These are phyloP conservation scores for Davidsoniella neocaledoniae DNA, from an alignment of 2,329 filamentous ascomycete genomes.

Conservation along the genomic window DNA sequence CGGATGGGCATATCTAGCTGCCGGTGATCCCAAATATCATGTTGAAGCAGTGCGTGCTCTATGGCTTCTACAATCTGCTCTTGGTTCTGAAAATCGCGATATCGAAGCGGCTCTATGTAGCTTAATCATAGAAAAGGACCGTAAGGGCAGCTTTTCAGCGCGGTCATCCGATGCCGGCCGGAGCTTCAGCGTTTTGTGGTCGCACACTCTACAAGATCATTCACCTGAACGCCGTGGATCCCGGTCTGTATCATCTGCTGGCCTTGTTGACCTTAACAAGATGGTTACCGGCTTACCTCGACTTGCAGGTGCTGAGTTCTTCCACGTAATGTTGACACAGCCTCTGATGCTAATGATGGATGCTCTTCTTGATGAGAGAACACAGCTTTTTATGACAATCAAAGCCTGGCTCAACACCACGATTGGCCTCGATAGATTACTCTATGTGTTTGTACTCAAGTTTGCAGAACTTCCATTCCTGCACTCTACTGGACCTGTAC, in stretches of 20 bases:
- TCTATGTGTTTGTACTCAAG: constrained; percentile 42
- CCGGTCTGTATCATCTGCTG: constrained; percentile 17
- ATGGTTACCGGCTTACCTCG: constrained; percentile 22
- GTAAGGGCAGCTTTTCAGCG: constrained; percentile 28
- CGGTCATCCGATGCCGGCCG: constrained; percentile 44
- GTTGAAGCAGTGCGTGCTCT: constrained; percentile 78
- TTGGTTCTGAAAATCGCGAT: constrained; percentile 50
- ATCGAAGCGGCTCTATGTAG: constrained; percentile 64
- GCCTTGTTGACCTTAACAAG: constrained; percentile 8
- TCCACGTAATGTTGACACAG: constrained; percentile 58
- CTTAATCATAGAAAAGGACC: constrained; percentile 43
- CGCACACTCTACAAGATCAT: constrained; percentile 53
- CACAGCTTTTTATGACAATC: constrained; percentile 59
- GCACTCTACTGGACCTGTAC: constrained; percentile 12
- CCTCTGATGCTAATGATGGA: constrained; percentile 74
- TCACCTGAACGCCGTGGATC: constrained; percentile 34
- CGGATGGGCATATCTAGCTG: constrained; percentile 67
- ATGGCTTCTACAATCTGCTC: constrained; percentile 65
- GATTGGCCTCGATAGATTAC: constrained; percentile 46
- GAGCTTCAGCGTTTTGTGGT: constrained; percentile 64
- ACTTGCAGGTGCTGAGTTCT: constrained; percentile 41
- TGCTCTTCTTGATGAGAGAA: constrained; percentile 52
- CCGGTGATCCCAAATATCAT: constrained; percentile 78
- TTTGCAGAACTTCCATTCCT: constrained; percentile 40
- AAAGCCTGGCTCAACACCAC: constrained; percentile 64